Conservation (phyloP, 805 yeast species). For the Zygosaccharomyces pseudorouxii region DNA sequence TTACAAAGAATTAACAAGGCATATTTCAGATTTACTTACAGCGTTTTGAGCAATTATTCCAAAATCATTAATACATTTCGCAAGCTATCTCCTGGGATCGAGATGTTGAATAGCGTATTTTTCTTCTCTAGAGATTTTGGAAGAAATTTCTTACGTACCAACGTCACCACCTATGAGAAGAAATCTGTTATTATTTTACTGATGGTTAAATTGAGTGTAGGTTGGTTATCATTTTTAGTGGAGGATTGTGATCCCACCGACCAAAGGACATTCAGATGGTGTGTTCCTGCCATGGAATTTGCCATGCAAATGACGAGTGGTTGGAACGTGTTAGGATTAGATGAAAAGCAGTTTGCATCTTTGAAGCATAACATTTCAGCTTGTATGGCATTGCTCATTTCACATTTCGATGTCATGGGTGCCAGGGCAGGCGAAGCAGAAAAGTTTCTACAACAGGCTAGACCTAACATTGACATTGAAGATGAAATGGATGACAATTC, state of each 20-base stretch:
- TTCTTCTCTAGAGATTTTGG: constrained; percentile 79
- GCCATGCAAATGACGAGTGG: constrained; percentile 94
- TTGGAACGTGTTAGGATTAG: constrained; percentile 75
- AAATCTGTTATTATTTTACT: constrained; percentile 66
- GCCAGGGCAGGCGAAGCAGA: constrained; percentile 73
- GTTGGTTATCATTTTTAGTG: constrained; percentile 89
- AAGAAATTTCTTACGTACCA: constrained; percentile 58
- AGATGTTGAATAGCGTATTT: constrained; percentile 67
- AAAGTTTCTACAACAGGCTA: constrained; percentile 34
- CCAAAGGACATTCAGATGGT: constrained; percentile 88
- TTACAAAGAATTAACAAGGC: constrained; percentile 59
- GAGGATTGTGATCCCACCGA: constrained; percentile 95
- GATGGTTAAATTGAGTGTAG: constrained; percentile 70
- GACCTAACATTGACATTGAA: constrained; percentile 34
- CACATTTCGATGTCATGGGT: constrained; percentile 98
- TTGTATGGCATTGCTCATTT: constrained; percentile 86
- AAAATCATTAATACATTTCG: constrained; percentile 50
- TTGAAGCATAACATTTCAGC: constrained; percentile 84
- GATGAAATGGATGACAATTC: constrained; percentile 52
- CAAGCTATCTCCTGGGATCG: constrained; percentile 62
- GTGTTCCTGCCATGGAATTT: constrained; percentile 91
- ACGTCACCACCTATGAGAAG: constrained; percentile 51
- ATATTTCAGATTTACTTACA: constrained; percentile 61
- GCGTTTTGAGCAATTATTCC: constrained; percentile 58
- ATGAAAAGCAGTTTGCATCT: constrained; percentile 66